A percentile compares a stretch with the other conserved stretches of the same genome.
These are phyloP conservation scores for Maudiozyma serrabonitensis DNA, from an alignment of 805 yeast species.

Conservation along the genomic window DNA sequence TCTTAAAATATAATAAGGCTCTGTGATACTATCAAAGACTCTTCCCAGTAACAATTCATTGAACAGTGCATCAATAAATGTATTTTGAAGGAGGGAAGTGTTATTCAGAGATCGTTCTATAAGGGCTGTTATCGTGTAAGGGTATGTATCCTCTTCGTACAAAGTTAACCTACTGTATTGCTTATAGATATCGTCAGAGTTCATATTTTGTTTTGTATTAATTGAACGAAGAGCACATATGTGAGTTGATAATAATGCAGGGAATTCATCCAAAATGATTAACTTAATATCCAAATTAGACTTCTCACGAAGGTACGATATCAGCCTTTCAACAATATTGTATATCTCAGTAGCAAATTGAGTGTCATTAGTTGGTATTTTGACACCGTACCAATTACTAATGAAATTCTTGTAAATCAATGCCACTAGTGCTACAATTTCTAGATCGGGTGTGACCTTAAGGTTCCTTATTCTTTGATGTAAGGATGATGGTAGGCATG, in stretches of 20 bases:
- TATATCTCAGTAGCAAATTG: constrained; percentile 14
- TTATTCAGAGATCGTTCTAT: constrained; percentile 7
- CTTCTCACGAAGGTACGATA: constrained; percentile 5
- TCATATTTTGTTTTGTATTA: not conserved
- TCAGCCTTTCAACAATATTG: constrained; percentile 8
- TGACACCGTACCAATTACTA: constrained; percentile 25
- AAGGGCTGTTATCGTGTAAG: constrained; percentile 9
- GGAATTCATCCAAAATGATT: constrained; percentile 20
- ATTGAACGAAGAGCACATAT: not conserved
- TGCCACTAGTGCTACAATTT: constrained; percentile 18
- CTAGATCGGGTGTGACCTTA: constrained; percentile 8
- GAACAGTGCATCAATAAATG: constrained; percentile 18
- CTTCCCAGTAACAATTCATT: constrained; percentile 18
- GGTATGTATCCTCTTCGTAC: constrained; percentile 12
- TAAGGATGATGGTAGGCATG: constrained; percentile 16
- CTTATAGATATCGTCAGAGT: not conserved
- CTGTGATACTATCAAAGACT: constrained; percentile 16
- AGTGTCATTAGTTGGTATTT: constrained; percentile 20
- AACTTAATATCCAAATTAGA: constrained; percentile 4
- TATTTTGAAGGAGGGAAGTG: constrained; percentile 15
- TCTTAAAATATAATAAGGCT: constrained; percentile 21
- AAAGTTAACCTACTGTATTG: constrained; percentile 10
- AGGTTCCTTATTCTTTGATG: constrained; percentile 9
- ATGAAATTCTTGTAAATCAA: constrained; percentile 21
- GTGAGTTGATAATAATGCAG: constrained; percentile 19